Percentiles rank a stretch among this genome's conserved stretches.
Evolutionary conservation across 2,329 filamentous ascomycete genomes (phyloP).

Genomic region (Diplodia seriata): DNA sequence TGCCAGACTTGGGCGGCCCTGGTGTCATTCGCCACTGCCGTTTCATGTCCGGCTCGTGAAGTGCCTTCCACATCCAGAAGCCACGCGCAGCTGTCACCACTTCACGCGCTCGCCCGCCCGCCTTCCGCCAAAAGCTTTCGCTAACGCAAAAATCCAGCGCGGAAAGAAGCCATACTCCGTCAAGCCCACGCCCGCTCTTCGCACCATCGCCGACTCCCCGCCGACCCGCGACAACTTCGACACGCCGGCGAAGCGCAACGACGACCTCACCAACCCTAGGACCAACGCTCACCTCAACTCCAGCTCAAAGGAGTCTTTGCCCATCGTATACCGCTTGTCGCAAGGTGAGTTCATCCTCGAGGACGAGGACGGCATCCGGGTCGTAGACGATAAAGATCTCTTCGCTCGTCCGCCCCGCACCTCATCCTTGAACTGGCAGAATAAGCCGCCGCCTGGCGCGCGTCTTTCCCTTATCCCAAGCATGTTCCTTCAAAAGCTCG

Average conservation of each 20-base stretch:
- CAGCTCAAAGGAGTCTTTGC: slow-evolving; percentile 8
- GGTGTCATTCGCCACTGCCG: background rate
- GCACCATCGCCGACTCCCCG: slow-evolving; percentile 22
- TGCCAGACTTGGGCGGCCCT: background rate
- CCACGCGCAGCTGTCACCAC: background rate
- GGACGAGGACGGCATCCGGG: background rate
- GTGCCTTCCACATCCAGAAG: slow-evolving; percentile 2
- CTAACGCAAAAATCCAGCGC: slow-evolving; percentile 5
- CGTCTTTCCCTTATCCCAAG: slow-evolving; percentile 8
- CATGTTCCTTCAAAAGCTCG: background rate
- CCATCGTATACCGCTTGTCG: slow-evolving; percentile 9
- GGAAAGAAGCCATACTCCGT: background rate
- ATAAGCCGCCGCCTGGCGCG: slow-evolving; percentile 8
- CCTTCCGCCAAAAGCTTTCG: background rate
- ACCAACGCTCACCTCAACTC: background rate
- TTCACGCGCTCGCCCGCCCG: slow-evolving; percentile 1
- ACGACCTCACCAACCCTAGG: background rate
- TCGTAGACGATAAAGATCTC: background rate
- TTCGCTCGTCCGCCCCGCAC: background rate
- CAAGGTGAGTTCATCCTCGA: background rate
- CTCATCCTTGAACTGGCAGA: slow-evolving; percentile 25
- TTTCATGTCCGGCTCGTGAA: background rate
- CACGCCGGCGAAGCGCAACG: slow-evolving; percentile 3
- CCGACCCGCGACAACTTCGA: background rate
- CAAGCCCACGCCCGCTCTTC: background rate